Evolutionary conservation across 768 basidiomycete genomes (phyloP), one percentile per base, ranked within the genome.

Genomic region (Russula vinacea): DNA sequence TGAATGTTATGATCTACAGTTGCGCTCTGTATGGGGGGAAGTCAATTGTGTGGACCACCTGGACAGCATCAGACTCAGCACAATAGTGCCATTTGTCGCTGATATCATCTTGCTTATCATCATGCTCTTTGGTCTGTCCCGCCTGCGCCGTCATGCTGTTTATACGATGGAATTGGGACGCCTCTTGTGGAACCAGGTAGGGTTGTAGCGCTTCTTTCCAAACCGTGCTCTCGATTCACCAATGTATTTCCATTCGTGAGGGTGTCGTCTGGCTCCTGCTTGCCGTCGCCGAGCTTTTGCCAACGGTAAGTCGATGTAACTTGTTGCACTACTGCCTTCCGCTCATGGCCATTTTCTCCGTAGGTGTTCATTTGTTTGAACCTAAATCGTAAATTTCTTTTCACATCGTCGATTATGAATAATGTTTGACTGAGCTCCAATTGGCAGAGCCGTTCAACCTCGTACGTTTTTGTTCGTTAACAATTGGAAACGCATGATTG

Each of bases 141-240:
- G 45, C 44, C 3, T 47, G 32, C 45, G 45, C n/a, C 29, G 24
- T 6, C n/a, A 33, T 13, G 8, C 32, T 22, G 44, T 44, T 9
- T 32, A n/a, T 11, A 47, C 32, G 5, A 11, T 47, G 7, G 13
- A 19, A 22, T 7, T 58, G 7, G 44, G 44, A 26, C 19, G 33
- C 22, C 45, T 47, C 32, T 22, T 58, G 14, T 56, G 40, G 56
- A 56, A 56, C 5, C 56, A 56, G 56, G 56, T 56, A n/a, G 19
- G 56, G 17, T 32, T n/a, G 8, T 22, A 3, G 17, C 1, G 16
- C 17, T 32, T 44, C 24, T 19, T 24, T 0, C 7, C 16, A 7
- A 19, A 29, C 39, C 10, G 7, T 29, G 26, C 2, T 26, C 40
- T 44, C 42, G 2, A 29, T 44, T 29, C 5, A 29, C 19, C n/a